A percentile compares a stretch with the other conserved stretches of the same genome.
Evolutionary conservation across 2,329 filamentous ascomycete species (phyloP).

Genomic region (Talaromyces sp.): DNA sequence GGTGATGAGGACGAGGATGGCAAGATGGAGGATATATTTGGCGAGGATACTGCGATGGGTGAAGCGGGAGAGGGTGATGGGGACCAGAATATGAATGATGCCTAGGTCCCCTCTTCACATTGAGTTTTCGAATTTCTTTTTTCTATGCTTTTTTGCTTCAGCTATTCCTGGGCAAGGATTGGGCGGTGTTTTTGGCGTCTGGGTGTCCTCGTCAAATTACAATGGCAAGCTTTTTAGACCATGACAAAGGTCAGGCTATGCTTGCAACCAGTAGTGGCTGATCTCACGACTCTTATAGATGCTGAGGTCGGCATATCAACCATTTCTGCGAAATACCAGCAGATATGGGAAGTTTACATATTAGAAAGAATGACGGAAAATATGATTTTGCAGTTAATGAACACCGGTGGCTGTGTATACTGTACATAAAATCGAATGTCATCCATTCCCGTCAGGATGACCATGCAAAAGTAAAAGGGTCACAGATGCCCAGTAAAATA

Average conservation of each 20-base stretch:
- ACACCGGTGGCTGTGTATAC: conserved; percentile 23
- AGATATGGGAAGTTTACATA: background rate
- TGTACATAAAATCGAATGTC: conserved; percentile 24
- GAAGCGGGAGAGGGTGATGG: conserved; percentile 41
- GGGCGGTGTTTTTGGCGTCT: conserved; percentile 23
- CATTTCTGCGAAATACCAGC: background rate
- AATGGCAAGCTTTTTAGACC: background rate
- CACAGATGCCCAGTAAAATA: conserved; percentile 24
- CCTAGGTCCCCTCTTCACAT: conserved; percentile 23
- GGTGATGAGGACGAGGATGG: conserved; percentile 50
- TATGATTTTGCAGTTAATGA: conserved; percentile 11
- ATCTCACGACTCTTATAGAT: background rate
- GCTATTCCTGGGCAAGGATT: background rate
- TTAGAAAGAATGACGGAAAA: background rate
- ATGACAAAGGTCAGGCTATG: background rate
- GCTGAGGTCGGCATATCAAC: background rate
- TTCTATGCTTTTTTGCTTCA: background rate
- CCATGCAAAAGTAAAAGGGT: conserved; percentile 20
- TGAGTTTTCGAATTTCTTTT: background rate
- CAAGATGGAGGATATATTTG: conserved; percentile 53
- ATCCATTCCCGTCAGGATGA: conserved; percentile 17
- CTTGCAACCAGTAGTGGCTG: background rate
- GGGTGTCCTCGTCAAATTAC: conserved; percentile 13
- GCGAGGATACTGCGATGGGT: conserved; percentile 44
- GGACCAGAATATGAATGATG: conserved; percentile 49